These are phyloP conservation scores for Monascus ruber DNA, from an alignment of 2,329 filamentous ascomycete genomes.

Conservation along the genomic window DNA sequence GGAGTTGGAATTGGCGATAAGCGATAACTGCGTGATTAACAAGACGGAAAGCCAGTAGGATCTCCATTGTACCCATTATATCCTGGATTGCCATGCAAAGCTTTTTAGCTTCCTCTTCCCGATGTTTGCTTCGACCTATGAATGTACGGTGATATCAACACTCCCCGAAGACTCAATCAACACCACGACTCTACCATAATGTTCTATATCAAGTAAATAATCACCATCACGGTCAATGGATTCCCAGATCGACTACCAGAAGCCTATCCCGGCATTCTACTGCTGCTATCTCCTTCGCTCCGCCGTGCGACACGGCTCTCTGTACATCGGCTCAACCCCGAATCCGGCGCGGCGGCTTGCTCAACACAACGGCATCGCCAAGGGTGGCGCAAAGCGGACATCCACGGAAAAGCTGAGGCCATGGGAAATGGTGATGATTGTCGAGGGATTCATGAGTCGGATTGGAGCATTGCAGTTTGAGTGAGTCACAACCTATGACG, in stretches of 20 bases:
- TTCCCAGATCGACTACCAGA: constrained; percentile 27
- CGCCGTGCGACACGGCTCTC: constrained; percentile 52
- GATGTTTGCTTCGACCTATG: no score
- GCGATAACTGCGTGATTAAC: no score
- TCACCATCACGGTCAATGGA: constrained; percentile 10
- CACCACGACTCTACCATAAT: no score
- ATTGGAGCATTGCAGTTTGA: constrained; percentile 89
- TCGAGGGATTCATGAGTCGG: constrained; percentile 79
- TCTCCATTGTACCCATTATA: no score
- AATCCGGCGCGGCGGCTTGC: constrained; percentile 72
- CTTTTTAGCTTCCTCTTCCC: no score
- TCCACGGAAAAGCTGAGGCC: constrained; percentile 57
- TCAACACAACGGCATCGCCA: constrained; percentile 80
- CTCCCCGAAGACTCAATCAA: no score
- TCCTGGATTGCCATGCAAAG: no score
- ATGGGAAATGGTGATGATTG: constrained; percentile 82
- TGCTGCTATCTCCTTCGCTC: constrained; percentile 88
- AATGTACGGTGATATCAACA: no score
- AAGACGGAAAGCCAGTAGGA: no score
- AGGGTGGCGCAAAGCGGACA: constrained; percentile 73
- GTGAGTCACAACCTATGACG: constrained; percentile 39
- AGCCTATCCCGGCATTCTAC: constrained; percentile 73
- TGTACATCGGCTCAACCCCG: constrained; percentile 89
- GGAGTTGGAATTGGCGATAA: no score
- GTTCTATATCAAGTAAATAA: no score